Evolutionary conservation across 2,329 filamentous ascomycete species (phyloP), one percentile per base, ranked within the genome.

Genomic region (Xylaria polymorpha): DNA sequence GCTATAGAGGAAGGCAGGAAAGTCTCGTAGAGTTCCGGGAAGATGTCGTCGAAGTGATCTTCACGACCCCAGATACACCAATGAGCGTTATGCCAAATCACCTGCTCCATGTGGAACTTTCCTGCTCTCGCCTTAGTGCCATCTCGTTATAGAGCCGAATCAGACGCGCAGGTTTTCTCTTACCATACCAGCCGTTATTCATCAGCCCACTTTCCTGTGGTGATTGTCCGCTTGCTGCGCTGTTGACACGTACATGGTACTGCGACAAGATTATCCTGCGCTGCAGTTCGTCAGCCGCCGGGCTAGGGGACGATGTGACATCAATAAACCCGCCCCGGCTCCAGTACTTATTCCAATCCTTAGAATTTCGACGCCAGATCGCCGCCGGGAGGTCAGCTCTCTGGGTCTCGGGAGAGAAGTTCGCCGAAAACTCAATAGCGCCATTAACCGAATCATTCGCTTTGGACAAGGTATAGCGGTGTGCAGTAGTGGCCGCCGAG

Each of bases 171-270:
- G 29, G n/a, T 8, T 20, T 3, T 6, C 20, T 76, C 67, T 79
- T 73, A 71, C 81, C 82, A 50, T 83, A 83, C 82, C 83, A 84
- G 1, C 83, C 83, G 44, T 84, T 84, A 44, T 84, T 84, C 73
- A 84, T 81, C 1, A 84, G 69, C 0, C 82, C 82, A 20, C 80
- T 82, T 73, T 84, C 83, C 69, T 84, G 82, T 0, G 82, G 81
- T 0, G 81, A 78, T 18, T 80, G 74, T 0, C 80, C 79, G 0
- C 68, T 73, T 0, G 79, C 77, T 4, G 82, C 82, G 9, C 79
- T 80, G 44, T 84, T 84, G 3, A 84, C 80, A 0, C 81, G 79
- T 1, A 83, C 76, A 12, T 82, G 79, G 29, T 84, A 84, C 64
- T 83, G 83, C 5, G 82, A 83, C 7, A 80, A 69, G 1, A 84